Evolutionary conservation across 192 early-diverging fungal genomes (phyloP).

Genomic region (Paraglomus occultum): DNA sequence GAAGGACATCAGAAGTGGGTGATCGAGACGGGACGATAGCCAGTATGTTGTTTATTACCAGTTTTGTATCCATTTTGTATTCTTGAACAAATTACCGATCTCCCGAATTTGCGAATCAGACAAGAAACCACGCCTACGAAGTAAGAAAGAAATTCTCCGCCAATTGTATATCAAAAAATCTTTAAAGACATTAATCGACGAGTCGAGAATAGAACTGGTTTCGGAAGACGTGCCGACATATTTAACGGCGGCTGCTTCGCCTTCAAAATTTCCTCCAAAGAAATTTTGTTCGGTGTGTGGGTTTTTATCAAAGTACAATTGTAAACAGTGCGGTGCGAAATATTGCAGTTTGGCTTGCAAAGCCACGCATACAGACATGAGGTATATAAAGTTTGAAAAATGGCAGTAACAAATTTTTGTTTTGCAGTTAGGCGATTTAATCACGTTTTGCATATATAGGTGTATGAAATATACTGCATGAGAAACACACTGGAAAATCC

Average conservation of each 20-base stretch:
- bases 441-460: constrained; percentile 3
- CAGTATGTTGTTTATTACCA: background rate
- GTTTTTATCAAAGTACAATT: constrained; percentile 20
- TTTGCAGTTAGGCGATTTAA: background rate
- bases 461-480: constrained; percentile 25
- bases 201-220: constrained; percentile 17
- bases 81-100: background rate
- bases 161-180: constrained; percentile 17
- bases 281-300: constrained; percentile 31
- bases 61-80: background rate
- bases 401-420: no score
- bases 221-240: constrained; percentile 19
- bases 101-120: background rate
- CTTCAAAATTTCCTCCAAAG: constrained; percentile 24
- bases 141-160: constrained; percentile 20
- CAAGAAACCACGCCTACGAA: constrained; percentile 15
- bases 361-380: constrained; percentile 24
- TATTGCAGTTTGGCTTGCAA: constrained; percentile 25
- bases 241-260: constrained; percentile 6
- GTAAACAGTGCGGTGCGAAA: constrained; percentile 26
- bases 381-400: background rate
- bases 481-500: background rate
- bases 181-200: constrained; percentile 21
- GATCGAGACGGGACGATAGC: constrained; percentile 2
- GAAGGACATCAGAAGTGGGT: constrained; percentile 26